Evolutionary conservation across 192 early-diverging fungal genomes (phyloP).

Genomic region (Podila clonocystis): DNA sequence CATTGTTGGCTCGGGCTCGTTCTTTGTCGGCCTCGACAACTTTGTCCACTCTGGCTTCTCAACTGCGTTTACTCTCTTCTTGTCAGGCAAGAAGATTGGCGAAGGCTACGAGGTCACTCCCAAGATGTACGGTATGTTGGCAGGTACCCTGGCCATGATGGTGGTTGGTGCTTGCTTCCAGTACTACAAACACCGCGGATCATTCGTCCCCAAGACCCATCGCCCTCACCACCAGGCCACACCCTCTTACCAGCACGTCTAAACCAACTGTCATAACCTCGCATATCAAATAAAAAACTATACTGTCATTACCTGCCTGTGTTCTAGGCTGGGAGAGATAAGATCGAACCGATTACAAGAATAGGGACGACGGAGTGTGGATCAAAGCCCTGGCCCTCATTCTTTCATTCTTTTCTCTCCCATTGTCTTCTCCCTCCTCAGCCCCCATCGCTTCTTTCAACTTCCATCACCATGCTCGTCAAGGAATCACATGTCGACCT

Average conservation of each 20-base stretch:
- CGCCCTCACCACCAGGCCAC: conserved; percentile 27
- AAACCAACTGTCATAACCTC: not conserved
- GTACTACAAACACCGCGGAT: conserved; percentile 62
- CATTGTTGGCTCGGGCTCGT: conserved; percentile 81
- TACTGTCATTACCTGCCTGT: not conserved
- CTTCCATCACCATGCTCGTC: conserved; percentile 54
- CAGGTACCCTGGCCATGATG: conserved; percentile 68
- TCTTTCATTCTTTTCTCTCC: no score
- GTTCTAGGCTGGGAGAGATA: no score
- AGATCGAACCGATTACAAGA: no score
- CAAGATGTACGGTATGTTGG: conserved; percentile 79
- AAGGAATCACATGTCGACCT: conserved; percentile 60
- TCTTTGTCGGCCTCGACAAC: conserved; percentile 84
- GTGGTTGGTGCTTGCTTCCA: conserved; percentile 75
- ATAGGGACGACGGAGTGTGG: no score
- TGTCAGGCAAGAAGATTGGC: conserved; percentile 48
- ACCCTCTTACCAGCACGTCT: conserved; percentile 38
- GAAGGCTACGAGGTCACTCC: conserved; percentile 54
- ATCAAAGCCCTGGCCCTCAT: no score
- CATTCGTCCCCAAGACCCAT: conserved; percentile 25
- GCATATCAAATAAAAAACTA: no score
- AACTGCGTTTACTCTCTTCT: conserved; percentile 62
- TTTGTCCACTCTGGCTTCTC: conserved; percentile 82
- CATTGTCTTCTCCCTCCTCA: not conserved
- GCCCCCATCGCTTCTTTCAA: not conserved